phyloP scores from a whole-genome alignment of 2,329 filamentous ascomycete genomes.

The Colletotrichum australisinense region DNA sequence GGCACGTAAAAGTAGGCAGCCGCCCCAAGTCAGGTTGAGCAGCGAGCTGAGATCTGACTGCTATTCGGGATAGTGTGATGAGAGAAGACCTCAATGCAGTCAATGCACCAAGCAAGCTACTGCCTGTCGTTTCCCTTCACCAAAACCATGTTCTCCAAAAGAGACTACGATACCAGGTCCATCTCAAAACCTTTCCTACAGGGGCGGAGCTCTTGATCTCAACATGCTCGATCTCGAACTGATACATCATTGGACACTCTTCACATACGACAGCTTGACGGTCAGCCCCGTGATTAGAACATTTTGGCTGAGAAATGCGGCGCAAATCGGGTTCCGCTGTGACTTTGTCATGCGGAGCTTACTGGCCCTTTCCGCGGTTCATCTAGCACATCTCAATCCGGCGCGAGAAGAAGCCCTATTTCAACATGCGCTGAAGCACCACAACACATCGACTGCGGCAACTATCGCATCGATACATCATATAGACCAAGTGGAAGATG shows the following conservation, averaged over 20 bases:
- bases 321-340: constrained; percentile 56
- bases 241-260: constrained; percentile 62
- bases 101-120: constrained; percentile 53
- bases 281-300: constrained; percentile 51
- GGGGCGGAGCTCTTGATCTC: constrained; percentile 34
- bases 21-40: too few relatives aligned
- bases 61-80: constrained; percentile 48
- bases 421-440: constrained; percentile 1
- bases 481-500: neutral
- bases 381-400: constrained; percentile 50
- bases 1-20: constrained; percentile 50
- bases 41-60: neutral
- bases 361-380: constrained; percentile 60
- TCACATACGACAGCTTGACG: constrained; percentile 59
- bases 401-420: constrained; percentile 13
- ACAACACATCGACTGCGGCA: constrained; percentile 1
- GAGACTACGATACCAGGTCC: neutral
- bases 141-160: neutral
- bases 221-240: constrained; percentile 61
- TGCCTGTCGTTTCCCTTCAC: constrained; percentile 45
- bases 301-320: constrained; percentile 59
- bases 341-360: constrained; percentile 61
- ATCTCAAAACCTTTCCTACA: neutral
- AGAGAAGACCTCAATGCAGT: constrained; percentile 48
- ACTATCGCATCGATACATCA: neutral